A percentile compares a stretch with the other conserved stretches of the same genome.
These are phyloP conservation scores for Verticillium dahliae DNA, from an alignment of 2,329 filamentous ascomycete genomes.

Conservation along the genomic window DNA sequence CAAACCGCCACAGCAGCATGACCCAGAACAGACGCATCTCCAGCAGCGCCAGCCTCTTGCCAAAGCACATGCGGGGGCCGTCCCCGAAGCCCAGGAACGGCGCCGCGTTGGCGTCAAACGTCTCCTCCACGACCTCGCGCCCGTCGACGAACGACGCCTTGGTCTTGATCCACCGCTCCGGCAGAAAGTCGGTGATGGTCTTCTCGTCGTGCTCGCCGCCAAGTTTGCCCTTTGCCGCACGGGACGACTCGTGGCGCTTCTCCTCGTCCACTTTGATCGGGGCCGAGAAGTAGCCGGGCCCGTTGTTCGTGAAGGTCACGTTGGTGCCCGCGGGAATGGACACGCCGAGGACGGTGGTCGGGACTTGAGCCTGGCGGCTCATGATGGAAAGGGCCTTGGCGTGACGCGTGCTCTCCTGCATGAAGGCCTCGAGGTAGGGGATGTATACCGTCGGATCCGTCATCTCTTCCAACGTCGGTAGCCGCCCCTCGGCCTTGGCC, in stretches of 20 bases:
- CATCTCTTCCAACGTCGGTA: slow-evolving; percentile 16
- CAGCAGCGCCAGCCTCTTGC: slow-evolving; percentile 18
- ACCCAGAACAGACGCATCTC: slow-evolving; percentile 18
- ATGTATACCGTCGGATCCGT: slow-evolving; percentile 6
- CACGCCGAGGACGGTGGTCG: slow-evolving; percentile 18
- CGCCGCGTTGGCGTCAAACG: slow-evolving; percentile 16
- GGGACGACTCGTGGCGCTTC: slow-evolving; percentile 5
- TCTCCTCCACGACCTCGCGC: slow-evolving; percentile 3
- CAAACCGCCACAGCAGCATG: slow-evolving; percentile 21
- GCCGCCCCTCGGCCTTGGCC: slow-evolving; percentile 12
- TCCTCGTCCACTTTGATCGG: slow-evolving; percentile 9
- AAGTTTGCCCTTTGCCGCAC: not conserved
- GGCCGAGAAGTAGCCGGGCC: slow-evolving; percentile 3
- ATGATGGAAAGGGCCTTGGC: slow-evolving; percentile 15
- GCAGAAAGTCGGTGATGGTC: slow-evolving; percentile 9
- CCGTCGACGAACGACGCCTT: not conserved
- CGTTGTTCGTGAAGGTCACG: slow-evolving; percentile 8
- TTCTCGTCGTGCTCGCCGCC: slow-evolving; percentile 4
- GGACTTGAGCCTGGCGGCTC: slow-evolving; percentile 15
- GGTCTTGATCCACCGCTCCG: slow-evolving; percentile 14
- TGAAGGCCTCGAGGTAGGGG: slow-evolving; percentile 20
- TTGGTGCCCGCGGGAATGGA: slow-evolving; percentile 19
- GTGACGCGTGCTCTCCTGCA: slow-evolving; percentile 21
- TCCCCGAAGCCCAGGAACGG: slow-evolving; percentile 17
- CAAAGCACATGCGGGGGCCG: slow-evolving; percentile 19